A percentile compares a stretch with the other conserved stretches of the same genome.
phyloP scores from a whole-genome alignment of 768 basidiomycete species.

The Mycena albidolilacea region DNA sequence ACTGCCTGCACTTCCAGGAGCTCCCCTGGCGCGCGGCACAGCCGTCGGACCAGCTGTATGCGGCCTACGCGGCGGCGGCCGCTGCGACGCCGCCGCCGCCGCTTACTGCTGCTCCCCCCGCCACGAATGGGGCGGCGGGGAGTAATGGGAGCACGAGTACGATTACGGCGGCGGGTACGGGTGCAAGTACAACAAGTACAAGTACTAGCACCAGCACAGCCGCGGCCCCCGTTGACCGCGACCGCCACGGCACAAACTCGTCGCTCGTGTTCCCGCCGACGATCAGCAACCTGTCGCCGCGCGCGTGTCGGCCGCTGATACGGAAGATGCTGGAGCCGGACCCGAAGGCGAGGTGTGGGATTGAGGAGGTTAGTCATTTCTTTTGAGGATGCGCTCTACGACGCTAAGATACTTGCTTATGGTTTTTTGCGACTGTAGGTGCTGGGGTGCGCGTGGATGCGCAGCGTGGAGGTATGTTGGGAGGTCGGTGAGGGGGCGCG shows the following conservation, averaged over 20 bases:
- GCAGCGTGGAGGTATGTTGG: slow-evolving; percentile 87
- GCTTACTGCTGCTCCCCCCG: slow-evolving; percentile 45
- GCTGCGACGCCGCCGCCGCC: slow-evolving; percentile 60
- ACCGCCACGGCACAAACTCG: slow-evolving; percentile 36
- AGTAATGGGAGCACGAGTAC: slow-evolving; percentile 46
- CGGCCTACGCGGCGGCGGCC: slow-evolving; percentile 73
- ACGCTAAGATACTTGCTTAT: too few relatives aligned
- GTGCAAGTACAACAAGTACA: neutral
- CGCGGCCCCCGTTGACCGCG: slow-evolving; percentile 37
- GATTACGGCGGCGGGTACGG: slow-evolving; percentile 54
- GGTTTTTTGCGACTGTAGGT: slow-evolving; percentile 46
- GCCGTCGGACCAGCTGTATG: slow-evolving; percentile 82
- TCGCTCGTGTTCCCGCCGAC: slow-evolving; percentile 63
- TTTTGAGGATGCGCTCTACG: too few relatives aligned
- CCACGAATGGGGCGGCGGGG: slow-evolving; percentile 26
- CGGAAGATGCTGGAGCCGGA: slow-evolving; percentile 97
- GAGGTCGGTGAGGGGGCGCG: slow-evolving; percentile 67
- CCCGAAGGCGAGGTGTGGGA: slow-evolving; percentile 79
- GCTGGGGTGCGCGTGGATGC: slow-evolving; percentile 83
- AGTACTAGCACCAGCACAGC: neutral
- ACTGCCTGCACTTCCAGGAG: slow-evolving; percentile 98
- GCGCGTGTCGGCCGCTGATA: slow-evolving; percentile 86
- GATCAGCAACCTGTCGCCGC: slow-evolving; percentile 90
- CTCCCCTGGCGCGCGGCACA: slow-evolving; percentile 98
- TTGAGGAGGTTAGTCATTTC: slow-evolving; percentile 69